Base-by-base conservation (phyloP, 495 filamentous ascomycete genomes). In the Cercophora samala region DNA sequence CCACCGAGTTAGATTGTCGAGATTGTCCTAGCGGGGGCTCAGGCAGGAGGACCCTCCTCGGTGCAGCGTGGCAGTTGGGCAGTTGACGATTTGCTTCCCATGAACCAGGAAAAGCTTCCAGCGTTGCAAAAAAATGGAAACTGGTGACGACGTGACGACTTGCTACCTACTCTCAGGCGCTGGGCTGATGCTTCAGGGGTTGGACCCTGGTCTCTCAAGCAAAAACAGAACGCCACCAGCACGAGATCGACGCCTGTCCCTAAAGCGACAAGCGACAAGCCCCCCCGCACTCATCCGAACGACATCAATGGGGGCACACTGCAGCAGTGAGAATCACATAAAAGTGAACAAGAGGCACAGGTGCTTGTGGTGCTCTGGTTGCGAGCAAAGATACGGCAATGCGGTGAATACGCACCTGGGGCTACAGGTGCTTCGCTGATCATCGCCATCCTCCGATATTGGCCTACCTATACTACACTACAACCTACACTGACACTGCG, bases 161-260 rank as follows among this genome's bases (percentile, higher is more conserved):
- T 62, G 58, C 13, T 17, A 26, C 13, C 5, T 19, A 5, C 55
- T 62, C 51, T 60, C 37, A 66, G 23, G 23, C 24, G 19, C 60
- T 29, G 26, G 26, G 26, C 26, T 29, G 37, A 46, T 46, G 37
- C 37, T 46, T 13, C 60, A 58, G 59, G 53, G 60, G 65, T 63
- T 54, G 46, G 22, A 66, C 56, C 64, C 37, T 52, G 58, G 37
- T 46, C 37, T 46, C 9, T 3, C 37, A 46, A 22, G 59, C 65
- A 62, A 23, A 54, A 19, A 2, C 21, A 52, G 25, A 52, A 67
- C 65, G 65, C 65, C 55, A 63, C 65, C 65, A 21, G 42, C 11
- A 21, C 64, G 32, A 58, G 55, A 65, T 65, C 56, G 23, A 65
- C 52, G 22, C 8, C 18, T 37, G 18, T 32, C 42, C 26, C 59